These are phyloP conservation scores for Volvox reticuliferus DNA, from an alignment of 139 green algal species.

Conservation along the genomic window DNA sequence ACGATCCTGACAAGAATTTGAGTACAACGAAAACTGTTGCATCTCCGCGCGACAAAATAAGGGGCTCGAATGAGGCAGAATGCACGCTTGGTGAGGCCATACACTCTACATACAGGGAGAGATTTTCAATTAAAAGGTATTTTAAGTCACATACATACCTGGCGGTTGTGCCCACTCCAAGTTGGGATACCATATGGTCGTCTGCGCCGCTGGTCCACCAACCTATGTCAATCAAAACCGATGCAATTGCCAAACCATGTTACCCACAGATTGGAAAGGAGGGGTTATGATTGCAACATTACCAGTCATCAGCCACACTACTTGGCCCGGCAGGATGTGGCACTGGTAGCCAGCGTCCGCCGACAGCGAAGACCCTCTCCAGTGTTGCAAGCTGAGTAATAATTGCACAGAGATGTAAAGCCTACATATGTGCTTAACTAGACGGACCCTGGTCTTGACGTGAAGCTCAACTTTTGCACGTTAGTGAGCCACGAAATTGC, in stretches of 20 bases:
- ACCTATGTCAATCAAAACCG: not conserved
- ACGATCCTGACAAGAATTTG: too few relatives aligned
- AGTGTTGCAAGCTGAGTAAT: not conserved
- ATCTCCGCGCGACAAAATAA: too few relatives aligned
- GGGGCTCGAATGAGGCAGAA: too few relatives aligned
- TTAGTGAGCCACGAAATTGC: too few relatives aligned
- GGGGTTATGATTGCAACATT: not conserved
- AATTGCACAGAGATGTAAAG: too few relatives aligned
- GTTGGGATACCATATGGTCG: not conserved
- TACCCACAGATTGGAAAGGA: too few relatives aligned
- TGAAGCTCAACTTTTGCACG: too few relatives aligned
- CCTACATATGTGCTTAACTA: too few relatives aligned
- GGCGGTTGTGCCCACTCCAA: not conserved
- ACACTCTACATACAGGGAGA: not conserved
- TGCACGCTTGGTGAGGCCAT: too few relatives aligned
- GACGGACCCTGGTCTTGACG: too few relatives aligned
- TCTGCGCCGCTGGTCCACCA: not conserved
- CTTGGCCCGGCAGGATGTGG: slow-evolving; percentile 1
- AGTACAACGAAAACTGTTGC: too few relatives aligned
- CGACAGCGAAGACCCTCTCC: not conserved
- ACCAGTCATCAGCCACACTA: not conserved
- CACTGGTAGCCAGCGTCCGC: slow-evolving; percentile 14
- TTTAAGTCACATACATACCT: not conserved
- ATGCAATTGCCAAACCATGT: too few relatives aligned
- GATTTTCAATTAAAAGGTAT: not conserved